These are phyloP conservation scores for Lathyrus sativus DNA, from an alignment of 306 rosid species.

Conservation along the genomic window DNA sequence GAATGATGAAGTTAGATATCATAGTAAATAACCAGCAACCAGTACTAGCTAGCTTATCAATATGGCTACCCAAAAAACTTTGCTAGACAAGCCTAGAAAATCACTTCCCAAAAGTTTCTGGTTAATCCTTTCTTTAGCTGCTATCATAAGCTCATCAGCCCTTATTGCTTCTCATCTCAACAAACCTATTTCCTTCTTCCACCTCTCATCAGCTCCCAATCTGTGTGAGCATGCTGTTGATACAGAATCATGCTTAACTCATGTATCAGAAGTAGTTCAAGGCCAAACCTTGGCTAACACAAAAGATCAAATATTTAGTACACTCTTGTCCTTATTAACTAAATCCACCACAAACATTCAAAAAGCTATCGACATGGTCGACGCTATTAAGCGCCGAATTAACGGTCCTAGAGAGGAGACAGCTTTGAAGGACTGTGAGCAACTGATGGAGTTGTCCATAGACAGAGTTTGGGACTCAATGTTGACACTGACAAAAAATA, in stretches of 20 bases:
- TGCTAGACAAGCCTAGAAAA: slow-evolving; percentile 45
- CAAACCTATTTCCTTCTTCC: slow-evolving; percentile 34
- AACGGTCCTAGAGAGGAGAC: slow-evolving; percentile 43
- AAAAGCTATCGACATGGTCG: slow-evolving; percentile 35
- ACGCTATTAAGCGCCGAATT: slow-evolving; percentile 33
- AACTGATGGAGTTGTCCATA: slow-evolving; percentile 50
- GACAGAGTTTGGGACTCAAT: slow-evolving; percentile 36
- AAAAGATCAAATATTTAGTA: not conserved
- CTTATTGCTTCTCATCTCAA: slow-evolving; percentile 41
- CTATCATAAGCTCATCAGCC: slow-evolving; percentile 46
- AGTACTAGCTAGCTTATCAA: not conserved
- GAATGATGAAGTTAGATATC: not conserved
- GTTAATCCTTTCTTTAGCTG: slow-evolving; percentile 47
- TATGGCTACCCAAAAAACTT: slow-evolving; percentile 58
- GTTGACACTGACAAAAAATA: slow-evolving; percentile 33
- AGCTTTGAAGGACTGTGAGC: slow-evolving; percentile 51
- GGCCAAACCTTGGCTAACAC: not conserved
- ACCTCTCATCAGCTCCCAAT: slow-evolving; percentile 12
- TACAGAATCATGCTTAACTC: slow-evolving; percentile 45
- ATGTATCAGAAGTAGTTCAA: slow-evolving; percentile 41
- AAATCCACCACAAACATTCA: slow-evolving; percentile 42
- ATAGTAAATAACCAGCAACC: not conserved
- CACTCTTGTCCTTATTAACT: slow-evolving; percentile 43
- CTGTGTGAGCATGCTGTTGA: slow-evolving; percentile 47
- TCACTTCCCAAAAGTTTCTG: slow-evolving; percentile 33